Base-by-base conservation (phyloP, 495 filamentous ascomycete species). In the Podospora comata region DNA sequence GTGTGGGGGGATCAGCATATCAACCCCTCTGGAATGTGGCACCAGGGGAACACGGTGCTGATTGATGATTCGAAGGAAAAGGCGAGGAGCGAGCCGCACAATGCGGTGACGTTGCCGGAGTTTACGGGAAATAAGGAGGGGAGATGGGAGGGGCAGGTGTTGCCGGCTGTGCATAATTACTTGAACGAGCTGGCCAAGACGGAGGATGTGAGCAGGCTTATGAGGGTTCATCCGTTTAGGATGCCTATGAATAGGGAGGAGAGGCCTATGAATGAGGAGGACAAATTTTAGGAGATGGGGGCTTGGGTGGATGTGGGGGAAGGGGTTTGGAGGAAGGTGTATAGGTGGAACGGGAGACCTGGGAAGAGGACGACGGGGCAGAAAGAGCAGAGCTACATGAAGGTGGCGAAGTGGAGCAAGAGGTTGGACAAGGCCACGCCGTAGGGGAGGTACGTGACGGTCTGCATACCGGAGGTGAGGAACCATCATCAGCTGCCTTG, bases 51-150 rank as follows among this genome's bases (percentile, higher is more conserved):
- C 76, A 98, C 95, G 0, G 80, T 99, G 34, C 81, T 99, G 15
- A 88, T 98, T 26, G 95, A 99, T 70, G 96, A 98, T 77, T 74
- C 13, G 79, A 90, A 68, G 98, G 79, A 90, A 68, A 99, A 98
- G 81, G 95, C 90, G 2, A 81, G 83, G 62, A 88, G 85, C 66
- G 90, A 99, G 75, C 96, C 96, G 0, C 87, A 85, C 79, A 99
- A 98, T 67, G 85, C 92, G 23, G 77, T 98, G 13, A 81, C 89
- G 68, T 82, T 98, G 44, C 89, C 92, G 0, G 93, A 95, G 73
- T 97, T 94, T 74, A 75, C 71, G 0, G 85, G 85, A 1, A 48
- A 81, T 34, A 2, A 60, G 4, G 19, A 63, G 34, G 59, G 18
- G 23, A 4, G 16, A 2, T 4, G 30, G 23, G 32, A 39, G n/a